Conservation (phyloP, 177 flowering plant genomes). For the Tripterygium wilfordii region DNA sequence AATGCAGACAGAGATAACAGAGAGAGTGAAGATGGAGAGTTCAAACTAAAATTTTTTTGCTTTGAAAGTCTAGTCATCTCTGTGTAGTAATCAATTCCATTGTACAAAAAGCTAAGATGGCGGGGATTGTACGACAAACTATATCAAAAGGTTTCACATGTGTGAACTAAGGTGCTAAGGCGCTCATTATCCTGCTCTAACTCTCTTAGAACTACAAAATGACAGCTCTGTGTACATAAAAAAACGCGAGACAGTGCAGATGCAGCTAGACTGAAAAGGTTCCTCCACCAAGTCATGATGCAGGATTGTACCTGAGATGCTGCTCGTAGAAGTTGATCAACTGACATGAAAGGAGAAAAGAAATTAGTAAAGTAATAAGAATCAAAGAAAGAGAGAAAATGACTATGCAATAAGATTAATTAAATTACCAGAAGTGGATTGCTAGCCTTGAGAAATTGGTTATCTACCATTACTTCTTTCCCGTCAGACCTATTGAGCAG, state of each 20-base stretch:
- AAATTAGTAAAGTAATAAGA: not conserved
- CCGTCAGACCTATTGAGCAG: constrained; percentile 67
- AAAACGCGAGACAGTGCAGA: not conserved
- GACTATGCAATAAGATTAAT: not conserved
- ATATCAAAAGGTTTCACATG: constrained; percentile 1
- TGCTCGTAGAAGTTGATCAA: constrained; percentile 81
- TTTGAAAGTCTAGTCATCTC: no score
- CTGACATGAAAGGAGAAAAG: not conserved
- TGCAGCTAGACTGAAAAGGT: not conserved
- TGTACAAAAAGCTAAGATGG: no score
- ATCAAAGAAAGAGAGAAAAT: not conserved
- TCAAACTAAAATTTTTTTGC: no score
- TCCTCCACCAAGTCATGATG: constrained; percentile 11
- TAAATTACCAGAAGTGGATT: constrained; percentile 69
- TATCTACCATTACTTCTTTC: constrained; percentile 67
- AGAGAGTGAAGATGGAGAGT: no score
- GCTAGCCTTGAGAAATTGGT: constrained; percentile 59
- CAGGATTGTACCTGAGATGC: constrained; percentile 61
- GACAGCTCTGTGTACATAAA: constrained; percentile 5
- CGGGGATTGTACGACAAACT: no score
- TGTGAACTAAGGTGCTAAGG: not conserved
- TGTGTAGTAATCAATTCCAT: not conserved
- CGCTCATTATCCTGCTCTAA: constrained; percentile 9
- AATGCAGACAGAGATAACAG: no score
- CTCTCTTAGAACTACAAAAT: constrained; percentile 12